Evolutionary conservation across 306 rosid genomes (phyloP).

Genomic region (Herpetospermum pedunculosum): DNA sequence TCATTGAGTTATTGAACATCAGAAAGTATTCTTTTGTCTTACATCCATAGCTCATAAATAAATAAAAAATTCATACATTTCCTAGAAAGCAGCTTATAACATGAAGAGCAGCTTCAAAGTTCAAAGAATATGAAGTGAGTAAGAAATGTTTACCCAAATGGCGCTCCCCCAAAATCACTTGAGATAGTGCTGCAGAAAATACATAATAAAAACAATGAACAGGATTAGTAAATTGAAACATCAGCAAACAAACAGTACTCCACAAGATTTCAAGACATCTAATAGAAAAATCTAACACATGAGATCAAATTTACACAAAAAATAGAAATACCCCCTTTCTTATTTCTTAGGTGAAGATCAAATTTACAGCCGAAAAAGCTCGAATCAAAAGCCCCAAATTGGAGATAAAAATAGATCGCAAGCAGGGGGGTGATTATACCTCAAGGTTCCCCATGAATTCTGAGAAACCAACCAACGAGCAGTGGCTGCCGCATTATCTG

Average conservation of each 20-base stretch:
- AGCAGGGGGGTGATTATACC: conserved; percentile 25
- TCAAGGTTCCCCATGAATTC: conserved; percentile 72
- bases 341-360: not conserved
- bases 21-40: no score
- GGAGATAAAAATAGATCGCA: not conserved
- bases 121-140: not conserved
- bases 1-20: no score
- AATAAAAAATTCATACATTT: no score
- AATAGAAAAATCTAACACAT: no score
- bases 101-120: not conserved
- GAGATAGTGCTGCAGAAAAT: conserved; percentile 64
- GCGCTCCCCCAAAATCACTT: conserved; percentile 74
- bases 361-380: not conserved
- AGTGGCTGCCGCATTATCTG: conserved; percentile 43
- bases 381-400: not conserved
- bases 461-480: conserved; percentile 80
- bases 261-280: no score
- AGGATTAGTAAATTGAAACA: no score
- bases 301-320: no score
- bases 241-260: no score
- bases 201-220: not conserved
- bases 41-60: not conserved
- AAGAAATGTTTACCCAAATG: conserved; percentile 61
- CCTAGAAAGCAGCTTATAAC: not conserved
- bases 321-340: not conserved